Percentiles rank a stretch among this genome's conserved stretches.
phyloP scores from a whole-genome alignment of 169 alveolate species.

The Cryptosporidium baileyi region DNA sequence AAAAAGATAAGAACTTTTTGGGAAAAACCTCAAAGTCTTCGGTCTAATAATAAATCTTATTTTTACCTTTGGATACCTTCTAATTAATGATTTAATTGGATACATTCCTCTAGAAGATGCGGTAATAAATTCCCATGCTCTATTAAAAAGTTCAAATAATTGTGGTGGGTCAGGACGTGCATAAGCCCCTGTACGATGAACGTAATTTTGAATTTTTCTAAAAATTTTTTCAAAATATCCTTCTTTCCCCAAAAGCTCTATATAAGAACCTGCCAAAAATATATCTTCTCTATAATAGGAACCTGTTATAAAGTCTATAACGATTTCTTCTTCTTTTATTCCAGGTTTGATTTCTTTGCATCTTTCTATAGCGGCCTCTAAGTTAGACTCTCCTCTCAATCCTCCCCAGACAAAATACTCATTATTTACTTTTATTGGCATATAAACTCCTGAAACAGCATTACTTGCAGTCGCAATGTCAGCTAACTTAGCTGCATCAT shows the following conservation, averaged over 20 bases:
- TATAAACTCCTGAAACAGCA: constrained; percentile 57
- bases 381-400: constrained; percentile 51
- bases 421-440: constrained; percentile 31
- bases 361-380: constrained; percentile 61
- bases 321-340: constrained; percentile 41
- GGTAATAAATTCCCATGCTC: constrained; percentile 67
- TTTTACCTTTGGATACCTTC: constrained; percentile 55
- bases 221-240: constrained; percentile 30
- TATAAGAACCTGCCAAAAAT: constrained; percentile 40
- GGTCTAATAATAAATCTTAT: constrained; percentile 41
- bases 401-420: constrained; percentile 68
- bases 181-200: background rate
- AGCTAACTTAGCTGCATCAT: constrained; percentile 16
- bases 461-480: constrained; percentile 63
- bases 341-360: constrained; percentile 52
- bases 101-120: constrained; percentile 47
- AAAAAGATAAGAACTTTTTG: constrained; percentile 53
- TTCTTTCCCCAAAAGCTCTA: constrained; percentile 47
- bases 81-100: constrained; percentile 38
- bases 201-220: constrained; percentile 23
- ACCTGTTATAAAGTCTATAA: constrained; percentile 62
- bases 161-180: constrained; percentile 63
- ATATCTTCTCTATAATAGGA: constrained; percentile 55
- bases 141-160: constrained; percentile 51
- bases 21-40: constrained; percentile 58